These are phyloP conservation scores for Cinnamomum chago DNA, from an alignment of 164 flowering plant genomes.

Conservation along the genomic window DNA sequence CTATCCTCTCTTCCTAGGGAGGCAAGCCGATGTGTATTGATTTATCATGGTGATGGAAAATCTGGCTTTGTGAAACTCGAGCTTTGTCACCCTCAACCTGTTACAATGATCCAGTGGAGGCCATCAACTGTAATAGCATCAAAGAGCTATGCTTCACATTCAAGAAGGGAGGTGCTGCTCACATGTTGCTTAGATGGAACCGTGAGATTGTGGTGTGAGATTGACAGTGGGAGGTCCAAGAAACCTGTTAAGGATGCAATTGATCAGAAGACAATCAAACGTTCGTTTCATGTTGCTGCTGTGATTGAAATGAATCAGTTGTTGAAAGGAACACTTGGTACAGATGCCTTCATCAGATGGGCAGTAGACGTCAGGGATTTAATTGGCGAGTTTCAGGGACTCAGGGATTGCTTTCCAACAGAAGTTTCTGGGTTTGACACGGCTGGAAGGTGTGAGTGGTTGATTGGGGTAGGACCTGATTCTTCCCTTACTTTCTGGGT, in stretches of 20 bases:
- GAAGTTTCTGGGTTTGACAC: conserved; percentile 30
- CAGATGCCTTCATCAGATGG: conserved; percentile 61
- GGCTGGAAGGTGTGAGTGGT: conserved; percentile 78
- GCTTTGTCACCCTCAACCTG: conserved; percentile 71
- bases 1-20: conserved; percentile 23
- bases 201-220: conserved; percentile 88
- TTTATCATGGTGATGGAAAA: conserved; percentile 36
- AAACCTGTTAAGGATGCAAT: conserved; percentile 39
- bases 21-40: conserved; percentile 42
- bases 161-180: conserved; percentile 49
- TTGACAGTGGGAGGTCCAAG: conserved; percentile 54
- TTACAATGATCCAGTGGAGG: conserved; percentile 88
- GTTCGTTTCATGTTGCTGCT: conserved; percentile 63
- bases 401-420: conserved; percentile 16
- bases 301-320: conserved; percentile 68
- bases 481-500: conserved; percentile 64
- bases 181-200: conserved; percentile 93
- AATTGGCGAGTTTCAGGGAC: conserved; percentile 14
- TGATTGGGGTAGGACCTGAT: conserved; percentile 70
- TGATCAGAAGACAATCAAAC: conserved; percentile 35
- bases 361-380: conserved; percentile 48
- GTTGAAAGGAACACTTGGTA: conserved; percentile 57
- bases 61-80: conserved; percentile 42
- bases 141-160: conserved; percentile 14
- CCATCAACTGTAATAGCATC: conserved; percentile 31